Percentiles rank a stretch among this genome's conserved stretches.
These are phyloP conservation scores for Colletotrichum sp. DNA, from an alignment of 2,329 filamentous ascomycete genomes.

Conservation along the genomic window DNA sequence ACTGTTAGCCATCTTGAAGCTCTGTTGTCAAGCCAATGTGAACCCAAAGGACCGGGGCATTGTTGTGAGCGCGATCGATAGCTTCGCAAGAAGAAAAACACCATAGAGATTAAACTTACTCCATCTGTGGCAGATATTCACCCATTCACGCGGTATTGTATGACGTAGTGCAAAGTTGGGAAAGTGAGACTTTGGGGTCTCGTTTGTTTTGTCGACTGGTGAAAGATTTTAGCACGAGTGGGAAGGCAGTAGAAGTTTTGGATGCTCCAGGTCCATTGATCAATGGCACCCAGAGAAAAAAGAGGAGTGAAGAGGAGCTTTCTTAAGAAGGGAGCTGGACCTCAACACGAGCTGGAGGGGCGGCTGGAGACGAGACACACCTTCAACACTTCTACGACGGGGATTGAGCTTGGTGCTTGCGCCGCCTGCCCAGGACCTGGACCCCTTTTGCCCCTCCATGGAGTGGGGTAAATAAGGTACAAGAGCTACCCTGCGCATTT, in stretches of 20 bases:
- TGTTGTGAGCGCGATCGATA: neutral
- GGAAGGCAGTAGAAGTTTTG: neutral
- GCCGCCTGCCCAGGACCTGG: constrained; percentile 15
- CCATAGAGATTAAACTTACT: neutral
- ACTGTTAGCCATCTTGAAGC: neutral
- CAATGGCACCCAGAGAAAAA: neutral
- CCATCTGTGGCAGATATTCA: neutral
- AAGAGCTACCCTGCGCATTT: constrained; percentile 10
- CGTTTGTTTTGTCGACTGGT: neutral
- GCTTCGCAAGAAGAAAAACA: neutral
- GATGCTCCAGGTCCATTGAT: neutral
- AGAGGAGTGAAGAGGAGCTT: neutral
- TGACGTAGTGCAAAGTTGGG: neutral
- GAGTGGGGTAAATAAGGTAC: constrained; percentile 7
- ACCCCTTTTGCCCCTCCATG: constrained; percentile 17
- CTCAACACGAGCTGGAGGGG: constrained; percentile 5
- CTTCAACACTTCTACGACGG: neutral
- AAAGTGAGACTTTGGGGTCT: neutral
- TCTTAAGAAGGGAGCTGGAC: constrained; percentile 3
- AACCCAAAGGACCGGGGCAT: neutral
- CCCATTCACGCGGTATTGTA: neutral
- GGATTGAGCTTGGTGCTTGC: constrained; percentile 7
- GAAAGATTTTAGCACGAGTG: neutral
- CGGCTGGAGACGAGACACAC: neutral
- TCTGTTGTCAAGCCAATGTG: neutral